A percentile compares a stretch with the other conserved stretches of the same genome.
These are phyloP conservation scores for Silene vulgaris DNA, from an alignment of 179 eudicot species.

Conservation along the genomic window DNA sequence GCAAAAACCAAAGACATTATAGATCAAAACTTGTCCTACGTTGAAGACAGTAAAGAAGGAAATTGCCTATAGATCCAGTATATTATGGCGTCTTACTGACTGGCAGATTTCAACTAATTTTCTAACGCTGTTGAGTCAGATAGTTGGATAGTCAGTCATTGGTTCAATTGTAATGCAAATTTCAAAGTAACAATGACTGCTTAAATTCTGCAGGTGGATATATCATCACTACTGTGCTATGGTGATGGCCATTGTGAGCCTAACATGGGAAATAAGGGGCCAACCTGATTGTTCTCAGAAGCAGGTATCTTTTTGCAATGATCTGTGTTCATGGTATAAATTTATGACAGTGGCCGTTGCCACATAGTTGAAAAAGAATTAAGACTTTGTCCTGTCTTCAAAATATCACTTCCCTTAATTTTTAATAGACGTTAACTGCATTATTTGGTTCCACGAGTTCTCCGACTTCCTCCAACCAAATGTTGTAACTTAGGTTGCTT, in stretches of 20 bases:
- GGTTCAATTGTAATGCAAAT: background rate
- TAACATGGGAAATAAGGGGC: slow-evolving; percentile 94
- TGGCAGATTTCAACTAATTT: background rate
- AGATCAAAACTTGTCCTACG: background rate
- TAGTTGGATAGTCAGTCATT: background rate
- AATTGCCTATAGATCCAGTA: background rate
- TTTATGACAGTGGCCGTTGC: slow-evolving; percentile 3
- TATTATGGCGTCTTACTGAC: background rate
- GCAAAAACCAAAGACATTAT: background rate
- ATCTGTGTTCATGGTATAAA: background rate
- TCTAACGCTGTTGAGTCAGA: background rate
- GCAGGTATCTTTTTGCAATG: slow-evolving; percentile 51
- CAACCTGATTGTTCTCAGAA: slow-evolving; percentile 74
- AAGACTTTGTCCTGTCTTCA: background rate
- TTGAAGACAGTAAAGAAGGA: background rate
- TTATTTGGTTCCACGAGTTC: background rate
- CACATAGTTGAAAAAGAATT: background rate
- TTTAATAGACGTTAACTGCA: background rate
- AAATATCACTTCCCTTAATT: background rate
- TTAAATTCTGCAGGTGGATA: slow-evolving; percentile 66
- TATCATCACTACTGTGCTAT: slow-evolving; percentile 95
- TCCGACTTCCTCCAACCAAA: background rate
- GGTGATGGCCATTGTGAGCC: slow-evolving; percentile 93
- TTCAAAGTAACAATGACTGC: background rate
- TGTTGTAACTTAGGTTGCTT: background rate